Evolutionary conservation across 2,329 filamentous ascomycete genomes (phyloP), one percentile per base, ranked within the genome.

Genomic region (Colletotrichum truncatum): DNA sequence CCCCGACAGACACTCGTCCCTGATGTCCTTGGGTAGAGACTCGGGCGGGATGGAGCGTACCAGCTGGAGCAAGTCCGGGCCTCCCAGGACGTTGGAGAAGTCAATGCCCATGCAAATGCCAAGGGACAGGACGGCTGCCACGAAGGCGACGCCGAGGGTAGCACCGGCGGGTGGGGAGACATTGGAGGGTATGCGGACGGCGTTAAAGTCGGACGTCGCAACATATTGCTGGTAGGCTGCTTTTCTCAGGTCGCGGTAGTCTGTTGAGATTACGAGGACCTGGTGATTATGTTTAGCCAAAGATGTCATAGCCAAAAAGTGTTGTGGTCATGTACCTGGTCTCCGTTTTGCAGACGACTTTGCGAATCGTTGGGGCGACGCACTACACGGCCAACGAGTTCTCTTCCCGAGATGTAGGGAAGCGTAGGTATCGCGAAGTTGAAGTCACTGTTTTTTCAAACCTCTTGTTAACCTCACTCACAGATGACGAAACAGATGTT

Each of bases 211-310:
- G 1, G 85, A 87, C 0, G 89, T 85, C 4, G 92, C 82, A 16
- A 87, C 87, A 69, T 91, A 93, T 72, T 92, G 81, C 74, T 93
- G 91, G 73, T 89, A 93, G 1, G 89, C 88, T 1, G 89, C 89
- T 75, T 93, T 93, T 32, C 91, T 84, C 18, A 88, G 81, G 70
- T 93, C 91, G 14, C 91, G 85, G 72, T 93, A 93, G 76, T 93
- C 91, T 28, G 91, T 93, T 0, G 90, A 92, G 12, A 91, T 88
- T n/a, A 87, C 86, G 32, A 91, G 83, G 9, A 85, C 82, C 77
- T 81, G n/a, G 82, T 6, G 9, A 6, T 4, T n/a, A 3, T 16
- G 10, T 28, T 32, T 7, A 18, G 30, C 12, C n/a, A n/a, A n/a
- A n/a, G 14, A 11, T 12, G 30, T 11, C 16, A 23, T 18, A 53